Base-by-base conservation (phyloP, 164 flowering plant genomes). In the Magnolia changhungtana region DNA sequence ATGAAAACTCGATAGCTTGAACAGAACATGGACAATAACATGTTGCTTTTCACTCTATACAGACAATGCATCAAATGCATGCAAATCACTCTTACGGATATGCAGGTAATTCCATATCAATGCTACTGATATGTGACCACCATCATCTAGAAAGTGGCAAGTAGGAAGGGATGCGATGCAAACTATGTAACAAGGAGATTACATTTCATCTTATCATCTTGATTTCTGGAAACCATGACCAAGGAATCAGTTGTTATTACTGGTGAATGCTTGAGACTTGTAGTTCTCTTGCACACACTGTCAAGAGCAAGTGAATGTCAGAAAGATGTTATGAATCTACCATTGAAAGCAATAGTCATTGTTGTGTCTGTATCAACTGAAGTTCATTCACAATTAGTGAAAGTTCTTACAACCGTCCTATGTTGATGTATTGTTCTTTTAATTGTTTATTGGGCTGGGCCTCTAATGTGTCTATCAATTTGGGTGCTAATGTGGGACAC, bases 201-300 rank as follows among this genome's bases (percentile, higher is more conserved):
- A 29, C 31, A 29, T 29, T 29, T 29, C 6, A 52, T 7, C 7
- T 74, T 8, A 8, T 78, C 31, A 52, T 80, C n/a, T 79, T 81
- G 67, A 61, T 77, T 69, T 61, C 92, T 92, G 98, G 86, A 83
- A 76, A 89, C 93, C 20, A 73, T 89, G 63, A 81, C 80, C 70
- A 83, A 78, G 82, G 95, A 90, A 81, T 83, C 92, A 66, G 89
- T 85, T 66, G 78, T 83, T 69, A 76, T 90, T 70, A 80, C 80
- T 51, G 81, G 87, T 80, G 98, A 94, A 74, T 92, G 96, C 83
- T 86, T 96, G 84, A 86, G 85, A 82, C 50, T 91, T 74, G 79
- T 96, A 72, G 85, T 88, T 80, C 91, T 94, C 75, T 81, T 96
- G 69, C 98, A 92, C 71, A 87, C 91, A 50, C 76, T 90, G 69